Evolutionary conservation across 148 eudicot genomes (phyloP).

Genomic region (Rheum nobile): DNA sequence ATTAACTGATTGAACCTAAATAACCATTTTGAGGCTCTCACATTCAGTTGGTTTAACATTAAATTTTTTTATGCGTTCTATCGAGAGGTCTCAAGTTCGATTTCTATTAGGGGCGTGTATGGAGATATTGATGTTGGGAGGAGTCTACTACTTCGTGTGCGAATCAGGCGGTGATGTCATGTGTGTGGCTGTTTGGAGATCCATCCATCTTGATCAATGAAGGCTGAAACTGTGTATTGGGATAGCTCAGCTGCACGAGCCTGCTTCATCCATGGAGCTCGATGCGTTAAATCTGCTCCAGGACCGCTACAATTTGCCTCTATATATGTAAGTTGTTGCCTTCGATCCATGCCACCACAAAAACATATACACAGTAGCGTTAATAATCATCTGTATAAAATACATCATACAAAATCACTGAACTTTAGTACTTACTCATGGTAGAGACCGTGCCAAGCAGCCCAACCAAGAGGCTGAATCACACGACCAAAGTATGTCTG

Average conservation of each 20-base stretch:
- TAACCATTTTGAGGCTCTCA: too few relatives aligned
- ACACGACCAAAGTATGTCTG: neutral
- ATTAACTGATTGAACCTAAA: too few relatives aligned
- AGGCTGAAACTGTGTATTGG: neutral
- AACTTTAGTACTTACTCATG: slow-evolving; percentile 5
- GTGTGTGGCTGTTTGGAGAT: neutral
- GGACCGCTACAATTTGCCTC: slow-evolving; percentile 17
- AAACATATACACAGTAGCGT: neutral
- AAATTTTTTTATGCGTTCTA: too few relatives aligned
- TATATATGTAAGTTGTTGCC: slow-evolving; percentile 9
- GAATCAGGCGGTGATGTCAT: too few relatives aligned
- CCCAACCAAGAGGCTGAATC: slow-evolving; percentile 17
- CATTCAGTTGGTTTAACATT: too few relatives aligned
- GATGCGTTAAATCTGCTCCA: slow-evolving; percentile 10
- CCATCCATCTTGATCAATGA: slow-evolving; percentile 14
- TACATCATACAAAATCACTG: too few relatives aligned
- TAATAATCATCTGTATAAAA: too few relatives aligned
- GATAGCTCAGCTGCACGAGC: neutral
- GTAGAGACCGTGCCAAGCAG: slow-evolving; percentile 3
- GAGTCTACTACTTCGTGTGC: too few relatives aligned
- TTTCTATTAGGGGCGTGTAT: too few relatives aligned
- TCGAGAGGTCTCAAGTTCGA: too few relatives aligned
- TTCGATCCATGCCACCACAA: neutral
- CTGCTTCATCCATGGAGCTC: slow-evolving; percentile 14
- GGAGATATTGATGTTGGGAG: too few relatives aligned